A percentile compares a stretch with the other conserved stretches of the same genome.
These are phyloP conservation scores for Ustilago loliicola DNA, from an alignment of 1,284 basidiomycete species.

Conservation along the genomic window DNA sequence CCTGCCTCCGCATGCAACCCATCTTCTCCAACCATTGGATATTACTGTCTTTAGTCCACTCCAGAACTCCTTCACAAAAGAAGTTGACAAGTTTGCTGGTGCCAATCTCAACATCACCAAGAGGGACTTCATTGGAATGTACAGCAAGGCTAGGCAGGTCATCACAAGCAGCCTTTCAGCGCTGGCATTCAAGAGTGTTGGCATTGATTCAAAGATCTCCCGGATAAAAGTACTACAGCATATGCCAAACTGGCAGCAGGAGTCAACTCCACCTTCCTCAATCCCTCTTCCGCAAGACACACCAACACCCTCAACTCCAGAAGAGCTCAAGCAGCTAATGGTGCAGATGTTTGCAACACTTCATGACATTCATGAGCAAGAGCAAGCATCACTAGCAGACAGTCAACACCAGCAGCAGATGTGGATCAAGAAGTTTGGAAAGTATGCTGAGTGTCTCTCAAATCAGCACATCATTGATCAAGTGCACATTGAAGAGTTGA, in stretches of 20 bases:
- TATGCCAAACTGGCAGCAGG: constrained; percentile 4
- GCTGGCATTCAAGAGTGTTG: neutral
- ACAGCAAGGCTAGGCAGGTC: neutral
- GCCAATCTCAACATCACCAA: neutral
- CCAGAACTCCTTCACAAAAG: neutral
- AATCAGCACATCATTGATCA: too few relatives aligned
- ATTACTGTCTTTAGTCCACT: neutral
- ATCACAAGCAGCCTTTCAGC: neutral
- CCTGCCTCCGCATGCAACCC: constrained; percentile 14
- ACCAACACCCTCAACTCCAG: too few relatives aligned
- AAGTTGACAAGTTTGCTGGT: constrained; percentile 1
- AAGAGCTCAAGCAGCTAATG: too few relatives aligned
- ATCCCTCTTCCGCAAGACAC: neutral
- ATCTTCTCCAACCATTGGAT: constrained; percentile 13
- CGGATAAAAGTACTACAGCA: neutral
- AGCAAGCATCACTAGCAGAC: too few relatives aligned
- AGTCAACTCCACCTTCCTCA: neutral
- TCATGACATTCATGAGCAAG: too few relatives aligned
- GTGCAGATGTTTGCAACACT: too few relatives aligned
- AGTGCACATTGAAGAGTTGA: neutral
- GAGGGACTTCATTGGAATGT: constrained; percentile 1
- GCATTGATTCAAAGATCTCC: neutral
- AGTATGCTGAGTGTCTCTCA: too few relatives aligned
- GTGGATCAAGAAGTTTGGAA: too few relatives aligned
- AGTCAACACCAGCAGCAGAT: too few relatives aligned